Evolutionary conservation across 257 asterid species (phyloP).

Genomic region (Solanum pennellii): DNA sequence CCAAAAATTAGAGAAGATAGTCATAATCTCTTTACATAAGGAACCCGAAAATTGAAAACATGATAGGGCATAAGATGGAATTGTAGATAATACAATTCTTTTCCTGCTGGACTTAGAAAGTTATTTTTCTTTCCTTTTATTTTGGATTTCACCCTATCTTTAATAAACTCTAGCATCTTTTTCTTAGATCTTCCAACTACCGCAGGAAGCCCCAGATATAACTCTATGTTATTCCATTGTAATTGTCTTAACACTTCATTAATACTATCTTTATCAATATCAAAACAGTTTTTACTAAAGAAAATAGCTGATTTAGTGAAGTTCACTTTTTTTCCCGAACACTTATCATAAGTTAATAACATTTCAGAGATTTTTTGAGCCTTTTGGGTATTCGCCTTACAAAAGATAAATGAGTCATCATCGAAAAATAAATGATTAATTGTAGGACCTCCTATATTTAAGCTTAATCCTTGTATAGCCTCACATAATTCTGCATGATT

Average conservation of each 20-base stretch:
- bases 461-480: too few species aligned
- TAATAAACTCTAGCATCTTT: neutral
- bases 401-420: too few species aligned
- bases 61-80: neutral
- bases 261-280: neutral
- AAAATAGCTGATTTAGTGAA: neutral
- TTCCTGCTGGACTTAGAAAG: too few species aligned
- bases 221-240: neutral
- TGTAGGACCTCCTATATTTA: too few species aligned
- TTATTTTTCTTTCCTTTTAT: neutral
- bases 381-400: too few species aligned
- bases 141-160: neutral
- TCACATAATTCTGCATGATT: too few species aligned
- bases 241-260: neutral
- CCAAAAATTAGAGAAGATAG: neutral
- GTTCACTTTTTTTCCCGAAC: too few species aligned
- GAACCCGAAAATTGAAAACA: neutral
- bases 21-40: neutral
- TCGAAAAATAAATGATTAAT: too few species aligned
- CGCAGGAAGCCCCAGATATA: neutral
- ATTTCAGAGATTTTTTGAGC: too few species aligned
- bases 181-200: neutral
- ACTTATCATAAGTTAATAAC: too few species aligned
- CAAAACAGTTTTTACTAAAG: neutral
- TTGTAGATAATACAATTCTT: neutral